Percentiles rank a stretch among this genome's conserved stretches.
phyloP scores from a whole-genome alignment of 352 stramenopile species.

The Pythium dissimile region DNA sequence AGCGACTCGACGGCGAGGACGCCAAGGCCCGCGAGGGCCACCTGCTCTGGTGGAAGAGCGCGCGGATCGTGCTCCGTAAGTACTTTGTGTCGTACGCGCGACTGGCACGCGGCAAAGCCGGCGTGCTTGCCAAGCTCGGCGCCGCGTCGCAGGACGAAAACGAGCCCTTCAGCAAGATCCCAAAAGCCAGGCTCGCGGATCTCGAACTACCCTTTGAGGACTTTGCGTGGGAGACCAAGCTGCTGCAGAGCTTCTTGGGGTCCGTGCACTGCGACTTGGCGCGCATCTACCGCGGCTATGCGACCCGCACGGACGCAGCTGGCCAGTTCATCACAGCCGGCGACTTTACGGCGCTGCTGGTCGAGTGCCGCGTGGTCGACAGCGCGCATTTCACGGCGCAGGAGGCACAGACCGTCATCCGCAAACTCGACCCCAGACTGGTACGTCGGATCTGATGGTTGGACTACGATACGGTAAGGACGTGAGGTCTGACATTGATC shows the following conservation, averaged over 20 bases:
- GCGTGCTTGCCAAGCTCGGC: conserved; percentile 51
- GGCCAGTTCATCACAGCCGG: conserved; percentile 49
- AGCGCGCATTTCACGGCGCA: conserved; percentile 27
- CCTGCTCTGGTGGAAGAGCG: conserved; percentile 61
- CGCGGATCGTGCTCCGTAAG: conserved; percentile 72
- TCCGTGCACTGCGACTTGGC: conserved; percentile 71
- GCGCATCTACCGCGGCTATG: conserved; percentile 70
- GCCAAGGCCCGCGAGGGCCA: conserved; percentile 59
- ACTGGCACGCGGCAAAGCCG: conserved; percentile 57
- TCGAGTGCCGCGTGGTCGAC: conserved; percentile 67
- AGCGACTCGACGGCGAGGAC: conserved; percentile 54
- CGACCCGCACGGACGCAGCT: conserved; percentile 33
- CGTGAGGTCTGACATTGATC: too few species aligned
- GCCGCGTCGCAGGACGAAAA: conserved; percentile 51
- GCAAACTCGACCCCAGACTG: conserved; percentile 49
- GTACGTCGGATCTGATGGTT: neutral
- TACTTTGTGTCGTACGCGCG: conserved; percentile 72
- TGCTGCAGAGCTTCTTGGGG: conserved; percentile 67
- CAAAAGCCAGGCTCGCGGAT: conserved; percentile 45
- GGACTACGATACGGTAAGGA: too few species aligned
- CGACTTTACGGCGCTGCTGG: conserved; percentile 55
- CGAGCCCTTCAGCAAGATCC: conserved; percentile 53
- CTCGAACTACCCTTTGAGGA: conserved; percentile 59
- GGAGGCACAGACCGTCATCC: conserved; percentile 44
- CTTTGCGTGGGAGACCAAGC: conserved; percentile 64